Evolutionary conservation across 192 early-diverging fungal species (phyloP), one percentile per base, ranked within the genome.

Genomic region (Lunasporangiospora selenospora): DNA sequence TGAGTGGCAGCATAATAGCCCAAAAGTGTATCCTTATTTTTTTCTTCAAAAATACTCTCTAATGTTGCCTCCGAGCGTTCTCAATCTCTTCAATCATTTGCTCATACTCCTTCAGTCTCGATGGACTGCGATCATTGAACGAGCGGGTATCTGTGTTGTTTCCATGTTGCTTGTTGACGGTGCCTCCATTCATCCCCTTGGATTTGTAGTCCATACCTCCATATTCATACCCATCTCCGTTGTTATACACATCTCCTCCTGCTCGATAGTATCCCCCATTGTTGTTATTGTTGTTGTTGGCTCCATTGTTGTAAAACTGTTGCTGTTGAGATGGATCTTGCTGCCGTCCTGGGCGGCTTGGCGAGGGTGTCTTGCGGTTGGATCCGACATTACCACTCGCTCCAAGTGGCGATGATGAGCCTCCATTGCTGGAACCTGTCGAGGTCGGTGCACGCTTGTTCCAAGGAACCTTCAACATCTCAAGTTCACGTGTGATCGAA

Each of bases 51-150:
- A 15, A 48, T 26, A 48, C 16, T n/a, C 15, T 44, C 31, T 62
- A 33, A 36, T 62, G 48, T 21, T 62, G 59, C 29, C 16, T 52
- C 45, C 56, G 41, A 0, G 66, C 16, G 33, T 52, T 70, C 38
- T 60, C 66, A 24, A 70, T 50, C 58, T 71, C 67, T 31, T 62
- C 59, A 71, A 71, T 71, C 67, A 71, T 71, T n/a, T 71, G 67
- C 39, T 71, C 67, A 18, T 71, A 71, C 59, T 71, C 67, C 41
- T 62, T 55, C 21, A 71, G 53, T 18, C 67, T 51, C 9, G 67
- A 71, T 7, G 67, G 58, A 33, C 46, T 62, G 15, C 67, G 27
- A 8, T 71, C 67, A 43, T 71, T 71, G 19, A 57, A 49, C 12
- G 58, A 62, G 38, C 43, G 66, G 42, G 66, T 70, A 49, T 70